These are phyloP conservation scores for Lolium perenne DNA, from an alignment of 176 grass and related monocot species.

Conservation along the genomic window DNA sequence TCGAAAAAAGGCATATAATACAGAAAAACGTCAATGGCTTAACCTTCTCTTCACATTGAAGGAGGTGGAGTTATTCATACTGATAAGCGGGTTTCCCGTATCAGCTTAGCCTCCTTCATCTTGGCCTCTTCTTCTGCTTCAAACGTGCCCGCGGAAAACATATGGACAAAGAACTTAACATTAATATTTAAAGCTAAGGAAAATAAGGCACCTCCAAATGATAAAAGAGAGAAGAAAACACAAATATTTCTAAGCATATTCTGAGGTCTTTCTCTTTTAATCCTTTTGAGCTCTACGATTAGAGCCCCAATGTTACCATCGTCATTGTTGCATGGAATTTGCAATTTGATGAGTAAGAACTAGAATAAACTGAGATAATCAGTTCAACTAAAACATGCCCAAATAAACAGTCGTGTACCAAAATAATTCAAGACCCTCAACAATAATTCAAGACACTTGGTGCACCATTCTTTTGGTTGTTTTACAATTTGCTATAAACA, in stretches of 20 bases:
- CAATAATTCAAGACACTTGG: background rate
- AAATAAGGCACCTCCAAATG: background rate
- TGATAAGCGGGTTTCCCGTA: slow-evolving; percentile 91
- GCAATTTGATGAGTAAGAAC: background rate
- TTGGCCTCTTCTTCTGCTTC: too few species aligned
- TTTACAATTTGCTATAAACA: too few species aligned
- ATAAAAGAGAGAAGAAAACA: background rate
- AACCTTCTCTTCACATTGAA: slow-evolving; percentile 98
- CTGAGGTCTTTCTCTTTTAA: slow-evolving; percentile 89
- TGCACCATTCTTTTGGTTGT: background rate
- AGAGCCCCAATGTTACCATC: slow-evolving; percentile 85
- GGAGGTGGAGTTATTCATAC: slow-evolving; percentile 71
- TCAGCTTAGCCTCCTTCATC: slow-evolving; percentile 86
- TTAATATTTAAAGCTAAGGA: background rate
- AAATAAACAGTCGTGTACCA: background rate
- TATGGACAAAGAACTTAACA: background rate
- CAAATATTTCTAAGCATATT: slow-evolving; percentile 86
- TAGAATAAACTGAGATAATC: background rate
- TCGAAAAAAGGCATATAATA: too few species aligned
- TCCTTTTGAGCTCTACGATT: slow-evolving; percentile 93
- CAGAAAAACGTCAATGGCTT: too few species aligned
- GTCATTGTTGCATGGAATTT: slow-evolving; percentile 57
- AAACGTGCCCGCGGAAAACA: slow-evolving; percentile 56
- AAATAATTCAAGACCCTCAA: background rate
- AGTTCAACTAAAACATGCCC: background rate